Evolutionary conservation across 352 stramenopile genomes (phyloP).

Genomic region (Globisporangium radiosum): DNA sequence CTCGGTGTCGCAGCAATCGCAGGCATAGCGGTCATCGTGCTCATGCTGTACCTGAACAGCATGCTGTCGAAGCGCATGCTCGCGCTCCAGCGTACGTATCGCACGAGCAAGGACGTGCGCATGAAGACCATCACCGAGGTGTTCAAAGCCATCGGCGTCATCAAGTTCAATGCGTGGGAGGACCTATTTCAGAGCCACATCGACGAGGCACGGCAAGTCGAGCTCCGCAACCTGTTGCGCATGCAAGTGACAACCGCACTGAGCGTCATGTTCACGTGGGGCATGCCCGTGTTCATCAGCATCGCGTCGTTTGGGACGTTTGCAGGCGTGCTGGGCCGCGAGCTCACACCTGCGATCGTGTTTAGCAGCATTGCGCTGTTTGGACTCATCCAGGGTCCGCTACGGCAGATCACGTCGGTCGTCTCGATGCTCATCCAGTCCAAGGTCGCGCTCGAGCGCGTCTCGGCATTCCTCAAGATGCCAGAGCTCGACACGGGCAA

Average conservation of each 20-base stretch:
- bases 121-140: slow-evolving; percentile 39
- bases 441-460: too few species aligned
- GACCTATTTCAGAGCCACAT: too few species aligned
- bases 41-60: slow-evolving; percentile 34
- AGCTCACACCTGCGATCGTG: slow-evolving; percentile 49
- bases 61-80: slow-evolving; percentile 30
- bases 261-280: slow-evolving; percentile 34
- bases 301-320: slow-evolving; percentile 14
- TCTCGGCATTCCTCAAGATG: too few species aligned
- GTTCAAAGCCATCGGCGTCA: slow-evolving; percentile 77
- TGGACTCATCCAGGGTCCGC: slow-evolving; percentile 38
- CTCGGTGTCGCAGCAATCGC: too few species aligned
- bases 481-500: too few species aligned
- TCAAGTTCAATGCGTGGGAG: slow-evolving; percentile 94
- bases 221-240: slow-evolving; percentile 27
- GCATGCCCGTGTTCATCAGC: slow-evolving; percentile 46
- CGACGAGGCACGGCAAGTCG: slow-evolving; percentile 10
- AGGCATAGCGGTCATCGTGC: too few species aligned
- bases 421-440: slow-evolving; percentile 2
- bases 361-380: slow-evolving; percentile 20
- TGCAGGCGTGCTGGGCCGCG: background rate
- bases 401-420: slow-evolving; percentile 15
- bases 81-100: too few species aligned
- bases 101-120: too few species aligned
- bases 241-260: slow-evolving; percentile 26